Percentiles rank a stretch among this genome's conserved stretches.
These are phyloP conservation scores for Brassica carinata DNA, from an alignment of 345 rosid genomes.

Conservation along the genomic window DNA sequence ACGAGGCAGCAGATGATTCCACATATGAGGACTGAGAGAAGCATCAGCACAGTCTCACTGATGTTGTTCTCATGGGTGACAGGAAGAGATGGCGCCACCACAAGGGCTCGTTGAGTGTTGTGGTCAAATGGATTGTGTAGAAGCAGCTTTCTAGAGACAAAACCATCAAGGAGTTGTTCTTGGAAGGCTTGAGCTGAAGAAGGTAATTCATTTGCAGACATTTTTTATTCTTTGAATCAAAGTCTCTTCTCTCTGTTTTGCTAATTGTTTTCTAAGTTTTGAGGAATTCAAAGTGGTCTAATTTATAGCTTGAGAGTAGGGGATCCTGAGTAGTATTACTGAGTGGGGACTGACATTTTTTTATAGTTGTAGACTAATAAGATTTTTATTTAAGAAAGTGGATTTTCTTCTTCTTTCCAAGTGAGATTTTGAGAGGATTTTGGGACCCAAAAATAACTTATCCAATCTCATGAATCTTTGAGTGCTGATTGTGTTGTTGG, in stretches of 20 bases:
- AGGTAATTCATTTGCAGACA: slow-evolving; percentile 33
- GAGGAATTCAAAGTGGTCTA: slow-evolving; percentile 9
- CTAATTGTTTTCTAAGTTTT: slow-evolving; percentile 17
- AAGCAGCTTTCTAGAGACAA: slow-evolving; percentile 45
- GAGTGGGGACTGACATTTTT: slow-evolving; percentile 14
- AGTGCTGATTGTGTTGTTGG: slow-evolving; percentile 29
- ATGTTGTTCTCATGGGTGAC: slow-evolving; percentile 33
- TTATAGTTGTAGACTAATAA: slow-evolving; percentile 10
- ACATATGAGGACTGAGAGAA: slow-evolving; percentile 55
- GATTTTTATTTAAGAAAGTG: slow-evolving; percentile 21
- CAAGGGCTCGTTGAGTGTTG: slow-evolving; percentile 16
- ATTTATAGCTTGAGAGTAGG: slow-evolving; percentile 22
- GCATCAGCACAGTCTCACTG: slow-evolving; percentile 46
- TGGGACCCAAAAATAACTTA: slow-evolving; percentile 35
- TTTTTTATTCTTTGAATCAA: slow-evolving; percentile 4
- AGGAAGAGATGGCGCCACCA: slow-evolving; percentile 34
- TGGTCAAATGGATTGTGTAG: slow-evolving; percentile 37
- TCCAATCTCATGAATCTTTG: slow-evolving; percentile 2
- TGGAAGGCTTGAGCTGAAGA: slow-evolving; percentile 34
- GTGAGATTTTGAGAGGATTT: slow-evolving; percentile 7
- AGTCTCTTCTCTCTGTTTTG: slow-evolving; percentile 22
- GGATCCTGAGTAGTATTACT: background rate
- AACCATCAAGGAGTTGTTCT: slow-evolving; percentile 23
- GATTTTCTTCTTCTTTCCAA: background rate
- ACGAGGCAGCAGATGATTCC: slow-evolving; percentile 52